Evolutionary conservation across 1,284 basidiomycete genomes (phyloP).

Genomic region (Lentinus polychrous): DNA sequence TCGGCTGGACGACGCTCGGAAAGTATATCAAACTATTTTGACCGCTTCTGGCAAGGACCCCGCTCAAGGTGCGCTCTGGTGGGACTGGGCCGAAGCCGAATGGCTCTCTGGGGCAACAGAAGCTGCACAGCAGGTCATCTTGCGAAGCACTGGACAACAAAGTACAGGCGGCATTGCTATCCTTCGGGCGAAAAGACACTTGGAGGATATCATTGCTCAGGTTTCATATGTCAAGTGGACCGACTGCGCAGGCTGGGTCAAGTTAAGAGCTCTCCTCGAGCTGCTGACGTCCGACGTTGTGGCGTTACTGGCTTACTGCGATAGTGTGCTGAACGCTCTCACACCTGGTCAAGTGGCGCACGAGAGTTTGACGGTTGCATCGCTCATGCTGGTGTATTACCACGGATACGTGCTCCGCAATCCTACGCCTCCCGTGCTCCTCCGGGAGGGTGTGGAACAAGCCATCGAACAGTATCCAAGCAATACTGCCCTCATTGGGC

Average conservation of each 20-base stretch:
- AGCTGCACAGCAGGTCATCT: constrained; percentile 43
- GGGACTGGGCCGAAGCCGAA: constrained; percentile 88
- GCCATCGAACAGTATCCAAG: constrained; percentile 58
- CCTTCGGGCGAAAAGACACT: constrained; percentile 50
- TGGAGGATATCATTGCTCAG: constrained; percentile 40
- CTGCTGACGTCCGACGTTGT: constrained; percentile 42
- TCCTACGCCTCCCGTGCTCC: constrained; percentile 49
- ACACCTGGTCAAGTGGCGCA: constrained; percentile 28
- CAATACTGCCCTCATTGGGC: constrained; percentile 69
- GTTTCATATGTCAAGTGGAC: constrained; percentile 36
- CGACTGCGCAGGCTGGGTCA: constrained; percentile 55
- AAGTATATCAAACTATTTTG: constrained; percentile 69
- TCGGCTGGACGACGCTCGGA: constrained; percentile 68
- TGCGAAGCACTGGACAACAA: constrained; percentile 47
- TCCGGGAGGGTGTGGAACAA: constrained; percentile 51
- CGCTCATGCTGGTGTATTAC: constrained; percentile 57
- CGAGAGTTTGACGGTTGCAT: constrained; percentile 57
- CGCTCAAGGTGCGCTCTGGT: constrained; percentile 60
- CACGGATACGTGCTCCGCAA: constrained; percentile 49
- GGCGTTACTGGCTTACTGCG: constrained; percentile 40
- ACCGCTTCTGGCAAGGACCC: constrained; percentile 27
- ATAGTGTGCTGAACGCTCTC: constrained; percentile 31
- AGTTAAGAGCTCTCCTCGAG: constrained; percentile 58
- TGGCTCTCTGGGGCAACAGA: constrained; percentile 57
- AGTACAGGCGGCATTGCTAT: constrained; percentile 44